Conservation (phyloP, 2,329 filamentous ascomycete genomes). For the Colletotrichum salicis region DNA sequence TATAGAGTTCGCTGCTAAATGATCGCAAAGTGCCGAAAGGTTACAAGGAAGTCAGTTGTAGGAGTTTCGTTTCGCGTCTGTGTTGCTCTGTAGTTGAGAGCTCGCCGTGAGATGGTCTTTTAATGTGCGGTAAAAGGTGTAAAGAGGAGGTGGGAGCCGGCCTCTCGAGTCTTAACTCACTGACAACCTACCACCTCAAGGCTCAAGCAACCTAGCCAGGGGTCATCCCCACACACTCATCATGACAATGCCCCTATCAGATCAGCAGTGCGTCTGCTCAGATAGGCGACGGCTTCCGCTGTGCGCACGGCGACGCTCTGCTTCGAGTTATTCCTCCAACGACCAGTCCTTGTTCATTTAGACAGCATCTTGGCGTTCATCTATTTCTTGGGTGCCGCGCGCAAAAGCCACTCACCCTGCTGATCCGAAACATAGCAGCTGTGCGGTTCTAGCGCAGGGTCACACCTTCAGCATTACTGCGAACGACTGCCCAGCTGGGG, state of each 20-base stretch:
- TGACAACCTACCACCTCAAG: background rate
- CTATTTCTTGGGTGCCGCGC: constrained; percentile 20
- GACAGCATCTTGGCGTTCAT: constrained; percentile 17
- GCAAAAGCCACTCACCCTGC: background rate
- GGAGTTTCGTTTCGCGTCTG: background rate
- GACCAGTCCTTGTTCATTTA: constrained; percentile 3
- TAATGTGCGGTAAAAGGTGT: background rate
- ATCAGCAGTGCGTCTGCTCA: constrained; percentile 16
- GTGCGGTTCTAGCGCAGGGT: background rate
- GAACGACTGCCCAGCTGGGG: constrained; percentile 8
- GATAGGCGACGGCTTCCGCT: constrained; percentile 7
- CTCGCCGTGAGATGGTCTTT: background rate
- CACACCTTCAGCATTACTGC: background rate
- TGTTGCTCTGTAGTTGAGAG: background rate
- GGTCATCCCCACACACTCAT: background rate
- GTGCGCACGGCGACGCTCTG: constrained; percentile 3
- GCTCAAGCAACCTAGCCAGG: background rate
- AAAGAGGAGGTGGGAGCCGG: background rate
- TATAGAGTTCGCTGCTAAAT: background rate
- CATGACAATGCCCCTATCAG: background rate
- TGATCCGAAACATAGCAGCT: constrained; percentile 14
- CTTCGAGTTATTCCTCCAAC: constrained; percentile 33
- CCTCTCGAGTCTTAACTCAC: background rate
- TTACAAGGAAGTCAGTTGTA: background rate
- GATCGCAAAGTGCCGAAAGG: background rate